phyloP scores from a whole-genome alignment of 495 filamentous ascomycete species.

The Penicillium soppii region DNA sequence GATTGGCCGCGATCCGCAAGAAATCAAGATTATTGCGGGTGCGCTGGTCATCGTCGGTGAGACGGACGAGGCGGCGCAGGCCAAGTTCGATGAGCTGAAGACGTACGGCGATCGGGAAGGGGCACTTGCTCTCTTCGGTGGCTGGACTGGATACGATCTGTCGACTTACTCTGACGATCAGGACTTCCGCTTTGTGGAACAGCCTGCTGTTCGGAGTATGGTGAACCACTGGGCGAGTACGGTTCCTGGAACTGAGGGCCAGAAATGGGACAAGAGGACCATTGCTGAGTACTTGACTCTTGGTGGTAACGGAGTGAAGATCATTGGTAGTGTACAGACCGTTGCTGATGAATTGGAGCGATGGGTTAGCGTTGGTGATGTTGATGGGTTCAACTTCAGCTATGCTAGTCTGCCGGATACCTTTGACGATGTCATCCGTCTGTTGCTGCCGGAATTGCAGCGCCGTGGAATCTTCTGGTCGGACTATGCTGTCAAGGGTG shows the following conservation, averaged over 20 bases:
- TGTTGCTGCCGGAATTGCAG: conserved; percentile 45
- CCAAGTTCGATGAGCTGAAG: conserved; percentile 47
- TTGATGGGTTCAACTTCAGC: conserved; percentile 64
- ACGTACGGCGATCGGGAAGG: conserved; percentile 51
- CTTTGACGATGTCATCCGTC: conserved; percentile 61
- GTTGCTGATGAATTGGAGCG: conserved; percentile 62
- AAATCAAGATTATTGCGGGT: conserved; percentile 53
- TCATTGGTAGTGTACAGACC: conserved; percentile 54
- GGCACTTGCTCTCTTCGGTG: conserved; percentile 54
- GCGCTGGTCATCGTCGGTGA: conserved; percentile 50
- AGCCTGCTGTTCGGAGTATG: conserved; percentile 52
- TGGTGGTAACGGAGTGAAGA: conserved; percentile 57
- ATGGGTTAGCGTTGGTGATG: conserved; percentile 58
- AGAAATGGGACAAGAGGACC: conserved; percentile 63
- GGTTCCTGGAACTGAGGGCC: conserved; percentile 35
- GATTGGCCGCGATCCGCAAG: conserved; percentile 43
- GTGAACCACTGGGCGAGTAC: conserved; percentile 43
- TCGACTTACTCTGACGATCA: conserved; percentile 50
- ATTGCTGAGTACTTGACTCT: conserved; percentile 61
- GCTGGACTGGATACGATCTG: conserved; percentile 56
- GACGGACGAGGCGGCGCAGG: conserved; percentile 53
- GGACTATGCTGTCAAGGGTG: conserved; percentile 44
- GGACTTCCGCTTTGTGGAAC: conserved; percentile 57
- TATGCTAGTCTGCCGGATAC: conserved; percentile 60
- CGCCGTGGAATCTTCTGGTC: conserved; percentile 46